phyloP scores from a whole-genome alignment of 768 basidiomycete genomes.

The Tulasnella sp. region DNA sequence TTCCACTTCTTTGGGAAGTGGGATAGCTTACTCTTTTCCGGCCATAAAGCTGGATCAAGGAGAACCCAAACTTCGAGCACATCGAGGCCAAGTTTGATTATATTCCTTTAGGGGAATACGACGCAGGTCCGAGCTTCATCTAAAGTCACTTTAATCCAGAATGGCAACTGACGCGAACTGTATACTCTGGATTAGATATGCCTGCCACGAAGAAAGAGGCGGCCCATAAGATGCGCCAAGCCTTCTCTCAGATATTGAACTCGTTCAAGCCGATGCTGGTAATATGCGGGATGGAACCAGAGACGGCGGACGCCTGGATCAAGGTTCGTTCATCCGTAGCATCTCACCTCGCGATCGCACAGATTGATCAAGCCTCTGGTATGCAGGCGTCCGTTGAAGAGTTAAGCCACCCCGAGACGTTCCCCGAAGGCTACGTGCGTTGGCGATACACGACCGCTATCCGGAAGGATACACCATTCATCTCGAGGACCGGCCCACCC shows the following conservation, averaged over 20 bases:
- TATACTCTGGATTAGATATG: neutral
- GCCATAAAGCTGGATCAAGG: neutral
- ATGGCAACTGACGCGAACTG: neutral
- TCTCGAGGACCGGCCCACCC: neutral
- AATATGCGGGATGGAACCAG: neutral
- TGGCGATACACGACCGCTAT: slow-evolving; percentile 5
- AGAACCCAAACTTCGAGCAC: slow-evolving; percentile 5
- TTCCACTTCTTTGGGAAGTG: neutral
- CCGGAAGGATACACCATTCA: neutral
- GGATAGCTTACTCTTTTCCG: no score
- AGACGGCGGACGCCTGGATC: neutral
- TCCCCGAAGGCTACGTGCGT: neutral
- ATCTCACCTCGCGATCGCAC: neutral
- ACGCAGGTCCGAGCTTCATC: neutral
- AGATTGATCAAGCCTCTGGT: neutral
- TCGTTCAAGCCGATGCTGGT: slow-evolving; percentile 3
- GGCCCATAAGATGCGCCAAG: neutral
- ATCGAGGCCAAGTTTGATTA: neutral
- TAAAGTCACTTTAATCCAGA: neutral
- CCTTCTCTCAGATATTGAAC: neutral
- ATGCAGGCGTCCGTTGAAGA: neutral
- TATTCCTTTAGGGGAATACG: neutral
- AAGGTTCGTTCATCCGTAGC: neutral
- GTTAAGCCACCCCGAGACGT: neutral
- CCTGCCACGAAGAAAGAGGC: neutral